These are phyloP conservation scores for Cercospora sesami DNA, from an alignment of 2,329 filamentous ascomycete species.

Conservation along the genomic window DNA sequence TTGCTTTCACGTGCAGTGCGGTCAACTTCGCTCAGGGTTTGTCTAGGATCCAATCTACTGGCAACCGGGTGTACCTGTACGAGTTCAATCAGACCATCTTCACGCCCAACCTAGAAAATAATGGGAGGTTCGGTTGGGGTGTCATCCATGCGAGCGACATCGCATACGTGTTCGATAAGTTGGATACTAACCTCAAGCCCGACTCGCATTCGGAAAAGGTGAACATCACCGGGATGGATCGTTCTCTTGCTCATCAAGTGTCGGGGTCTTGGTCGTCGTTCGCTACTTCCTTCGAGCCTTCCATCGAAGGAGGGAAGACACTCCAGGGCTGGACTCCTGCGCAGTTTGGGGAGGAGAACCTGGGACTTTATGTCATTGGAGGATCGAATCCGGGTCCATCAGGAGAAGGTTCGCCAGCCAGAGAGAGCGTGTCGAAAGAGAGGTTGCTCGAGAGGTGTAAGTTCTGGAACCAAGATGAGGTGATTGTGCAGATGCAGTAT, in stretches of 20 bases:
- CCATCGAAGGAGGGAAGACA: background rate
- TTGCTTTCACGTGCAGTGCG: background rate
- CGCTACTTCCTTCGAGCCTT: background rate
- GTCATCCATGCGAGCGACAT: background rate
- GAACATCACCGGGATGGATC: background rate
- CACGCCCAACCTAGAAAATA: background rate
- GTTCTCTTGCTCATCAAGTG: background rate
- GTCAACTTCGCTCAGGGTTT: background rate
- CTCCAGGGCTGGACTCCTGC: background rate
- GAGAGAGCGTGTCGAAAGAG: background rate
- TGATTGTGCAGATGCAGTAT: background rate
- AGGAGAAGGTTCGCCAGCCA: background rate
- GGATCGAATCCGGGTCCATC: background rate
- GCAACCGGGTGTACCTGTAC: background rate
- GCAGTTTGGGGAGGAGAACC: background rate
- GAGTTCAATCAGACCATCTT: background rate
- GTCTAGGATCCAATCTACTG: background rate
- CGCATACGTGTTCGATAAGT: background rate
- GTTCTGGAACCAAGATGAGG: background rate
- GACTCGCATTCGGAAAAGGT: background rate
- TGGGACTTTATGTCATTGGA: background rate
- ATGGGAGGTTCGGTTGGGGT: background rate
- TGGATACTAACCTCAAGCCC: background rate
- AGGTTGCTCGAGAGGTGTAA: background rate
- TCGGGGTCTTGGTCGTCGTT: background rate